These are phyloP conservation scores for Myxozyma kluyveri DNA, from an alignment of 805 yeast genomes.

Conservation along the genomic window DNA sequence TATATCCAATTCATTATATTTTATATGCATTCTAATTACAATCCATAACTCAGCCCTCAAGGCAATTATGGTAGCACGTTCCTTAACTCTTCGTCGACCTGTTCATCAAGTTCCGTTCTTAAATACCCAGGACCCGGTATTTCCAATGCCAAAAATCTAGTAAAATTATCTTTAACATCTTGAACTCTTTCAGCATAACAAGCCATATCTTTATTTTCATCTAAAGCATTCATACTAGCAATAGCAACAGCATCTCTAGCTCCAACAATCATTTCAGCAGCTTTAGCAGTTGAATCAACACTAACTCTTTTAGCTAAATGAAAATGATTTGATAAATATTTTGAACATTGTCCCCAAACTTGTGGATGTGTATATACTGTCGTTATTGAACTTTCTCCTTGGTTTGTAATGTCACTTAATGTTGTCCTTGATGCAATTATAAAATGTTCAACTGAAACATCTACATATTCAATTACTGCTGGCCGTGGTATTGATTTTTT, in stretches of 20 bases:
- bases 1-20: too few relatives aligned
- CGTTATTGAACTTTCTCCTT: constrained; percentile 41
- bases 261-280: constrained; percentile 61
- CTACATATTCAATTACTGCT: constrained; percentile 68
- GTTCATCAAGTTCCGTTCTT: constrained; percentile 7
- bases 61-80: too few relatives aligned
- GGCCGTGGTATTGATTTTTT: constrained; percentile 58
- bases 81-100: constrained; percentile 6
- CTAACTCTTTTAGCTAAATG: constrained; percentile 54
- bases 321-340: constrained; percentile 47
- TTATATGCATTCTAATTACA: too few relatives aligned
- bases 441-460: constrained; percentile 79
- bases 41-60: too few relatives aligned
- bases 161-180: constrained; percentile 72
- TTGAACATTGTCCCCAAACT: constrained; percentile 89
- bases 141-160: constrained; percentile 64
- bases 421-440: constrained; percentile 44
- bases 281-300: constrained; percentile 76
- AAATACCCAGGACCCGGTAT: constrained; percentile 4
- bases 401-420: background rate
- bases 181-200: constrained; percentile 59
- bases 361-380: constrained; percentile 90
- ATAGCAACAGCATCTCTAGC: constrained; percentile 60
- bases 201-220: constrained; percentile 52
- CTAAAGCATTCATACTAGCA: constrained; percentile 67